phyloP scores from a whole-genome alignment of 1,284 basidiomycete genomes.

The Spongispora temasekensis region DNA sequence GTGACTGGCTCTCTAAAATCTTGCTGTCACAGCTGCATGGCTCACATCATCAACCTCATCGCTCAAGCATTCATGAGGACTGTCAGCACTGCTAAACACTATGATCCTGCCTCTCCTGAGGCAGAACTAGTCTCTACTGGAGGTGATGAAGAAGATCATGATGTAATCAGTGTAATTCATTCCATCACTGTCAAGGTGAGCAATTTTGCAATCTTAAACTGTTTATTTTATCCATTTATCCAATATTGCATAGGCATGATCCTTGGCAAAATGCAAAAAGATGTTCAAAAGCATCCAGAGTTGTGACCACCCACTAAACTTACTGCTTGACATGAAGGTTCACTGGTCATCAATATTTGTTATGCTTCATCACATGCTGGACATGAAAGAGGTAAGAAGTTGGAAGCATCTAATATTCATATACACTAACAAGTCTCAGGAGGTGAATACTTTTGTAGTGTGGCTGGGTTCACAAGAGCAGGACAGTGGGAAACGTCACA shows the following conservation, averaged over 20 bases:
- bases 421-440: neutral
- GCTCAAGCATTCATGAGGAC: neutral
- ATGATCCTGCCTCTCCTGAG: neutral
- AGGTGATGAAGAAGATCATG: neutral
- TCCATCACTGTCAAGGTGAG: slow-evolving; percentile 1
- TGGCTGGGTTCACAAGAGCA: neutral
- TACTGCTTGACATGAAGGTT: neutral
- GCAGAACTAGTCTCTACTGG: neutral
- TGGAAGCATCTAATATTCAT: too few relatives aligned
- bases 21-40: neutral
- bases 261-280: neutral
- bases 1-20: too few relatives aligned
- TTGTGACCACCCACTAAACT: neutral
- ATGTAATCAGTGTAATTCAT: neutral
- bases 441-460: neutral
- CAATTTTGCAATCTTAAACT: neutral
- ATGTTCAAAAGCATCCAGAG: neutral
- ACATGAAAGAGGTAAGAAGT: neutral
- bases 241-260: neutral
- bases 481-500: neutral
- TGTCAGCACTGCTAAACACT: neutral
- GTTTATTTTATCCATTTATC: neutral
- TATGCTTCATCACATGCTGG: neutral
- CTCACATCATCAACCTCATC: neutral
- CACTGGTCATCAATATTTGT: neutral